Conservation (phyloP, 2,329 filamentous ascomycete genomes). For the Magnaporthiopsis poae region DNA sequence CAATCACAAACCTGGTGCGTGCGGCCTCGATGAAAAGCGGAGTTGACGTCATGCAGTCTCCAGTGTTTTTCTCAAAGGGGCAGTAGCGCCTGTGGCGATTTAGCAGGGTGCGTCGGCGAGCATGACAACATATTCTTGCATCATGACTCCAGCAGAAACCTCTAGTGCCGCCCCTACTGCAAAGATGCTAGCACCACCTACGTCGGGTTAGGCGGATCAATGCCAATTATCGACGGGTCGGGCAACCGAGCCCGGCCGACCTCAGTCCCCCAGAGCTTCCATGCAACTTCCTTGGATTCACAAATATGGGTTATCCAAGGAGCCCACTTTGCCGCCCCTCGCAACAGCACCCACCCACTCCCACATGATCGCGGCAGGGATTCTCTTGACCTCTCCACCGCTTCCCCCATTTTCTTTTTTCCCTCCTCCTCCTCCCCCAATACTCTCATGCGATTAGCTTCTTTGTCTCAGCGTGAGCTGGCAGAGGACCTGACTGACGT, state of each 20-base stretch:
- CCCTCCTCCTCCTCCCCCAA: slow-evolving; percentile 21
- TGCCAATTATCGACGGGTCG: too few relatives aligned
- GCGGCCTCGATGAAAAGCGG: neutral
- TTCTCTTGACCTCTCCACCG: slow-evolving; percentile 30
- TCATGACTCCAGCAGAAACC: neutral
- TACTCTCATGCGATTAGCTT: neutral
- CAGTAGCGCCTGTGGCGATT: neutral
- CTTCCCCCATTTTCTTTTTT: neutral
- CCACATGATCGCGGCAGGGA: slow-evolving; percentile 14
- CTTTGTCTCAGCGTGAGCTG: neutral
- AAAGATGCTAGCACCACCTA: neutral
- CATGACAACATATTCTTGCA: neutral
- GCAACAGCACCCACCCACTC: neutral
- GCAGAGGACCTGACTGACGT: neutral
- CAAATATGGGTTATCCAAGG: neutral
- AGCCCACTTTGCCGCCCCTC: neutral
- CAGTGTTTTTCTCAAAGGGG: neutral
- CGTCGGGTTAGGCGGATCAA: neutral
- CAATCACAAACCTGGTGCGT: neutral
- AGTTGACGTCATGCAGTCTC: neutral
- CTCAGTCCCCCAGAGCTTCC: neutral
- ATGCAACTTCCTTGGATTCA: neutral
- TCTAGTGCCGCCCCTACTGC: neutral
- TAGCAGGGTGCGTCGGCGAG: neutral
- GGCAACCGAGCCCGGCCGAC: neutral